Base-by-base conservation (phyloP, 306 rosid species). In the Styphnolobium japonicum region DNA sequence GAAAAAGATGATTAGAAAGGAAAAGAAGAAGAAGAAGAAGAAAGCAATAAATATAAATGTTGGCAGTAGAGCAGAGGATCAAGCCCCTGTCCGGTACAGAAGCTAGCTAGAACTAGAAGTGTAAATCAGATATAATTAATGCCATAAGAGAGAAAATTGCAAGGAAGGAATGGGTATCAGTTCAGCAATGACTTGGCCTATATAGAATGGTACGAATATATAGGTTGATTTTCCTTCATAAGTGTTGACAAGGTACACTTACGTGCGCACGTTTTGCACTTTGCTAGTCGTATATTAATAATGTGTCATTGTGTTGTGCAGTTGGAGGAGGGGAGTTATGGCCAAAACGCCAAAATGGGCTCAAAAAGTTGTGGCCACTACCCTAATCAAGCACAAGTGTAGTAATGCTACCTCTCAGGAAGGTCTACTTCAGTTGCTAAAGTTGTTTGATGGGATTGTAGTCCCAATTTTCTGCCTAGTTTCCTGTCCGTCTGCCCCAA, bases 371-470 rank as follows among this genome's bases (percentile, higher is more conserved):
- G 22, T 10, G 25, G 8, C 10, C 16, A 23, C 1, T 3, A 15
- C 15, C 1, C 23, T 23, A 25, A 45, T 67, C 37, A 69, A 48
- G 75, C 45, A 27, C 34, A 68, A 69, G 75, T 2, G 27, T 27
- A 19, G 69, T 7, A 73, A 51, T 72, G 39, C 42, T 60, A 40
- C 53, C 18, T 62, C 68, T 42, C 66, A n/a, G 48, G 65, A 68
- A 57, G 71, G 77, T 81, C 78, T 77, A 61, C 71, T 67, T 81
- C 61, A 51, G 48, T 78, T 78, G 12, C 86, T 39, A 36, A 75
- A 76, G 29, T 75, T 79, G 73, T 86, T 80, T 36, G 81, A 83
- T 66, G 33, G 71, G 48, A 31, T 81, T 9, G 66, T 37, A 34
- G 36, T 80, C 69, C 81, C 57, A 48, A 71, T 55, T 81, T 60